These are phyloP conservation scores for Coemansia sp. DNA, from an alignment of 192 early-diverging fungal species.

Conservation along the genomic window DNA sequence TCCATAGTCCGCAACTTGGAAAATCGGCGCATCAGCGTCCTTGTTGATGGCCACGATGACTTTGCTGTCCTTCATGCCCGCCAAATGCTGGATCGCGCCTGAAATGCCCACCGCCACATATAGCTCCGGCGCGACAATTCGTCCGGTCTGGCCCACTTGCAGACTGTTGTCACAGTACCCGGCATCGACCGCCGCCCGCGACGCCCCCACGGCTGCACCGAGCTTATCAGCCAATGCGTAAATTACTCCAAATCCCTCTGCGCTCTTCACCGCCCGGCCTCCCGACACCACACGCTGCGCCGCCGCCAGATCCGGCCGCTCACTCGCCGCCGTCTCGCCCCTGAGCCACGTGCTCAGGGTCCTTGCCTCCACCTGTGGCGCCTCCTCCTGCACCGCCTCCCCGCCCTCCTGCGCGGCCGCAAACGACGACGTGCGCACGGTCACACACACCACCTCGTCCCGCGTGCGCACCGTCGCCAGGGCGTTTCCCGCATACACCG, in stretches of 20 bases:
- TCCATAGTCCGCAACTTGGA: constrained; percentile 96
- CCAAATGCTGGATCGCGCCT: constrained; percentile 96
- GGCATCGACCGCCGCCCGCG: constrained; percentile 96
- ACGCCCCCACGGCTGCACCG: constrained; percentile 92
- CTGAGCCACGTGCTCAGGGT: constrained; percentile 75
- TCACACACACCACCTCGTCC: constrained; percentile 75
- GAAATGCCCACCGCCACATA: constrained; percentile 96
- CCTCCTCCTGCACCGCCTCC: constrained; percentile 66
- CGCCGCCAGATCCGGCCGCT: constrained; percentile 86
- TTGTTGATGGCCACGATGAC: constrained; percentile 98
- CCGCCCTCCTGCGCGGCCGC: constrained; percentile 59
- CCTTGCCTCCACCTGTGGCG: constrained; percentile 62
- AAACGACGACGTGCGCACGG: constrained; percentile 90
- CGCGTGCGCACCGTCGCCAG: constrained; percentile 92
- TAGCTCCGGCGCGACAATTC: constrained; percentile 94
- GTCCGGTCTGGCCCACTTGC: constrained; percentile 98
- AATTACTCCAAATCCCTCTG: constrained; percentile 87
- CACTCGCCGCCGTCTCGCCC: constrained; percentile 90
- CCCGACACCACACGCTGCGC: constrained; percentile 91
- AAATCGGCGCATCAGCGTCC: constrained; percentile 97
- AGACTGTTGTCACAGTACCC: constrained; percentile 95
- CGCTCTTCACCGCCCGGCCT: constrained; percentile 94
- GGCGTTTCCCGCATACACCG: constrained; percentile 98
- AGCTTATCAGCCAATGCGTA: constrained; percentile 93
- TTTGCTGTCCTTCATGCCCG: constrained; percentile 99